Percentiles rank a stretch among this genome's conserved stretches.
phyloP scores from a whole-genome alignment of 306 rosid species.

The Myrica gale region DNA sequence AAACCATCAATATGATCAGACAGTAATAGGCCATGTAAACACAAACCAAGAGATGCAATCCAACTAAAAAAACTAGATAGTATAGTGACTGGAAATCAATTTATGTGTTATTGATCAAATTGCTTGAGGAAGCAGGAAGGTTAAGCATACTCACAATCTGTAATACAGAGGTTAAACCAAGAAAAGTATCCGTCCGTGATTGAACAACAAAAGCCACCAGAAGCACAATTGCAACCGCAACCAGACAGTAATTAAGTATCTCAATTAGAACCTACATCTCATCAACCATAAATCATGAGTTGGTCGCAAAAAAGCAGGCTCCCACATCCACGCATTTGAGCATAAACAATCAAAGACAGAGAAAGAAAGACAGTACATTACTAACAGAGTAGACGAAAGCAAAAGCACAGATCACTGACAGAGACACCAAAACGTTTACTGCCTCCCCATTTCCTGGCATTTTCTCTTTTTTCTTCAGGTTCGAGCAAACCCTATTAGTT shows the following conservation, averaged over 20 bases:
- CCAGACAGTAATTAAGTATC: background rate
- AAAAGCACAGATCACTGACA: background rate
- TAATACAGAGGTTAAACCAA: background rate
- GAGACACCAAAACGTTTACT: background rate
- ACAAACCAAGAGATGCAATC: too few species aligned
- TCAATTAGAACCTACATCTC: background rate
- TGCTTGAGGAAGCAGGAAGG: too few species aligned
- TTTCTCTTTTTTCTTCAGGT: background rate
- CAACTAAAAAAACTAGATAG: too few species aligned
- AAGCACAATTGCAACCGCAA: background rate
- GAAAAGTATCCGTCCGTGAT: background rate
- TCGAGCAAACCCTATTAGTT: background rate
- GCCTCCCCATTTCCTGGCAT: background rate
- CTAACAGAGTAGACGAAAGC: background rate
- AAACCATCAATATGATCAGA: too few species aligned
- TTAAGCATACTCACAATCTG: background rate
- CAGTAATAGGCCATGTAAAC: too few species aligned
- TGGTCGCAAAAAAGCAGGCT: background rate
- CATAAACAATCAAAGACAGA: background rate
- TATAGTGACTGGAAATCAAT: too few species aligned
- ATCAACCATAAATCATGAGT: background rate
- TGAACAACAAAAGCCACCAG: background rate
- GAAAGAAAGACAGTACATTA: background rate
- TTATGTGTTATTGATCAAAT: too few species aligned
- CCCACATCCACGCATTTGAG: background rate